Evolutionary conservation across 1,284 basidiomycete species (phyloP).

Genomic region (Apiotrichum gamsii): DNA sequence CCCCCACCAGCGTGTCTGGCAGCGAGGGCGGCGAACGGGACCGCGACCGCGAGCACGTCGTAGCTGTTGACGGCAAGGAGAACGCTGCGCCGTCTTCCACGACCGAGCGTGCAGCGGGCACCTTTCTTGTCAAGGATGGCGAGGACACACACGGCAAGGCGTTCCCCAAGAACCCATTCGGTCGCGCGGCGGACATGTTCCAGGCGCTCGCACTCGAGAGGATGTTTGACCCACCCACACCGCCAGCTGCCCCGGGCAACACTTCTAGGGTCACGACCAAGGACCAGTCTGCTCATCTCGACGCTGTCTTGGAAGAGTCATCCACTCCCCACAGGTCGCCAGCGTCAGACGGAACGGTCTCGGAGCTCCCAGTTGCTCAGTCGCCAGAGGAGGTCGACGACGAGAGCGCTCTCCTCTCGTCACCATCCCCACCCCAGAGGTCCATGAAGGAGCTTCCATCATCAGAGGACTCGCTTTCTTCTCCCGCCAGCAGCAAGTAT

Average conservation of each 20-base stretch:
- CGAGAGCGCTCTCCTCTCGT: too few species aligned
- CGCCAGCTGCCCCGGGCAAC: conserved; percentile 46
- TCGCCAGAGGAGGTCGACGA: too few species aligned
- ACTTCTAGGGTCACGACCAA: too few species aligned
- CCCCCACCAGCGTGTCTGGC: conserved; percentile 9
- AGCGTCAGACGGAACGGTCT: conserved; percentile 5
- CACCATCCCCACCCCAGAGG: too few species aligned
- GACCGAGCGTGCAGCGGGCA: conserved; percentile 51
- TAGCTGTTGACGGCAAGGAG: too few species aligned
- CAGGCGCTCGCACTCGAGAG: conserved; percentile 72
- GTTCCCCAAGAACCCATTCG: conserved; percentile 35
- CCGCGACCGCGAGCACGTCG: not conserved
- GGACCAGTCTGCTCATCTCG: too few species aligned
- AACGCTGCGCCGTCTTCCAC: conserved; percentile 9
- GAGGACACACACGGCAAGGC: conserved; percentile 52
- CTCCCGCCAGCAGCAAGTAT: not conserved
- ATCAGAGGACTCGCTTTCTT: conserved; percentile 12
- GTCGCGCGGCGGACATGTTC: conserved; percentile 64
- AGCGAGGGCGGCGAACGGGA: conserved; percentile 4
- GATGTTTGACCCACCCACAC: conserved; percentile 86
- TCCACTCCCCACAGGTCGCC: too few species aligned
- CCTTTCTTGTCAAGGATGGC: conserved; percentile 73
- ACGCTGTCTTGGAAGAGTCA: too few species aligned
- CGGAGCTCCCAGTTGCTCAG: too few species aligned
- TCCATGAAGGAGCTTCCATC: too few species aligned